phyloP scores from a whole-genome alignment of 441 rosid genomes.

The Biscutella laevigata region DNA sequence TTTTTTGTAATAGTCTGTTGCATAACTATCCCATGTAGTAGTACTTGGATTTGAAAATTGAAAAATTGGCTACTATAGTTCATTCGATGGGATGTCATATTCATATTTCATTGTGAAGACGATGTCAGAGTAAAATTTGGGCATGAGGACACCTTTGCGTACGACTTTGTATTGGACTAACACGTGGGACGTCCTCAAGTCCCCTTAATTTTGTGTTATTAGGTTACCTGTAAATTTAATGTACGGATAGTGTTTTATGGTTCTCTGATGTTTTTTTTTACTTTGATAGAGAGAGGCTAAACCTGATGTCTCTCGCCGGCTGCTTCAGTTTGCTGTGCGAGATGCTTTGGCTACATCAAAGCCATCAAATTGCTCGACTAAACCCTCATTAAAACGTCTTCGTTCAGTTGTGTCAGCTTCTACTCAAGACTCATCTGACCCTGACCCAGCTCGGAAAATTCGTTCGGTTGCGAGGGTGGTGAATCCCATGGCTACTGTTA shows the following conservation, averaged over 20 bases:
- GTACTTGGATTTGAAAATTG: not conserved
- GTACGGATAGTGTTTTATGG: slow-evolving; percentile 7
- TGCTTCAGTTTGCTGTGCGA: slow-evolving; percentile 90
- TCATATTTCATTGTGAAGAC: slow-evolving; percentile 2
- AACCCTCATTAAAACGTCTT: slow-evolving; percentile 66
- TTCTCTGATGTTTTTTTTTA: slow-evolving; percentile 18
- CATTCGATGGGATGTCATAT: slow-evolving; percentile 13
- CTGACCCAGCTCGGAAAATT: slow-evolving; percentile 47
- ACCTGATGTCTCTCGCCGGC: slow-evolving; percentile 66
- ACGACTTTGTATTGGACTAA: not conserved
- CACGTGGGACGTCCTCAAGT: not conserved
- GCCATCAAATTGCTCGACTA: slow-evolving; percentile 34
- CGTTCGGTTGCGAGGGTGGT: slow-evolving; percentile 62
- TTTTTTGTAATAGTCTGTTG: not conserved
- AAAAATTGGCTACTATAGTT: not conserved
- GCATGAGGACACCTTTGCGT: not conserved
- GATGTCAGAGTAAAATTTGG: not conserved
- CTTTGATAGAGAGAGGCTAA: slow-evolving; percentile 52
- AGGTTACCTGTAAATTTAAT: not conserved
- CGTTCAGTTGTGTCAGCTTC: slow-evolving; percentile 78
- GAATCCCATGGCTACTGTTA: slow-evolving; percentile 63
- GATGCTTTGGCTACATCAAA: slow-evolving; percentile 76
- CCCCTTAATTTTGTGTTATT: not conserved
- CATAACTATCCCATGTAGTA: not conserved
- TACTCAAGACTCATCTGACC: slow-evolving; percentile 34